Evolutionary conservation across 176 grass and related monocot species (phyloP).

Genomic region (Thinopyrum elongatum): DNA sequence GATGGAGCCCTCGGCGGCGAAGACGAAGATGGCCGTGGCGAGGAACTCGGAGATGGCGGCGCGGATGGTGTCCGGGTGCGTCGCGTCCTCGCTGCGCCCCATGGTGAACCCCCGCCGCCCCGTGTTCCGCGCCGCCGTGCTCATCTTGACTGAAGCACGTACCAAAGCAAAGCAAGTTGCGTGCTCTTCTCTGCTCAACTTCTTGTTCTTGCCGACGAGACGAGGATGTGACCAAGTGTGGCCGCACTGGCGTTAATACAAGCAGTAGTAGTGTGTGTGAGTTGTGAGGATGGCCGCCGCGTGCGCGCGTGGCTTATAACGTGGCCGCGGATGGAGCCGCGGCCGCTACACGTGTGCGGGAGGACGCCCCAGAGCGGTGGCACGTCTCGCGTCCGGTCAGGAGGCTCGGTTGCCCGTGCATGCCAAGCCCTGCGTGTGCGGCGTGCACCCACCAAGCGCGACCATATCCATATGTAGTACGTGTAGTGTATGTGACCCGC

Average conservation of each 20-base stretch:
- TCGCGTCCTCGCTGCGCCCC: constrained; percentile 68
- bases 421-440: neutral
- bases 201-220: neutral
- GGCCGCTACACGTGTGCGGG: constrained; percentile 6
- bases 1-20: constrained; percentile 93
- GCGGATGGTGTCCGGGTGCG: constrained; percentile 81
- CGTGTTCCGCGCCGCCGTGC: constrained; percentile 23
- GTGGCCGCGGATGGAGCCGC: neutral
- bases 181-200: neutral
- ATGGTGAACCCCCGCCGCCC: constrained; percentile 65
- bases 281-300: neutral
- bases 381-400: neutral
- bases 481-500: neutral
- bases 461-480: neutral
- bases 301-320: constrained; percentile 1
- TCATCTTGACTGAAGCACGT: constrained; percentile 5
- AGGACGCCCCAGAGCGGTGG: neutral
- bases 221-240: neutral
- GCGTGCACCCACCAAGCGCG: neutral
- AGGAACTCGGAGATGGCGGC: constrained; percentile 86
- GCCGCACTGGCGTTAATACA: neutral
- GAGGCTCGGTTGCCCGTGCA: neutral
- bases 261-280: neutral
- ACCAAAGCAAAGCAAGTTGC: neutral
- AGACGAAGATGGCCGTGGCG: constrained; percentile 90